Evolutionary conservation across 2,329 filamentous ascomycete genomes (phyloP).

Genomic region (Penicillium rolfsii): DNA sequence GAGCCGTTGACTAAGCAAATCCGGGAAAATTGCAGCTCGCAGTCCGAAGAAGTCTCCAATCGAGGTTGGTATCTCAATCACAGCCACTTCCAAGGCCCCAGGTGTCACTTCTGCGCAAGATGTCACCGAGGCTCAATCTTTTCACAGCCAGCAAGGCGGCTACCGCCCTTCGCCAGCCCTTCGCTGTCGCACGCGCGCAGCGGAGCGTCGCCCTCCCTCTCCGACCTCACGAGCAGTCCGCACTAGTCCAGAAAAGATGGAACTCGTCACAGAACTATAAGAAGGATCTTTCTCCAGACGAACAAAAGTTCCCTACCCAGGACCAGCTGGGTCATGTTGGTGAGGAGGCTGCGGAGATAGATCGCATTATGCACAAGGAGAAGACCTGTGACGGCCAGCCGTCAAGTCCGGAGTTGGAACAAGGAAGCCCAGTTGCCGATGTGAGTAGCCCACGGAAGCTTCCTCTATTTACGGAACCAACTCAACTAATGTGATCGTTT

Average conservation of each 20-base stretch:
- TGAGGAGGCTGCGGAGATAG: constrained; percentile 66
- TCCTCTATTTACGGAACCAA: background rate
- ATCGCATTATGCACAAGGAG: constrained; percentile 57
- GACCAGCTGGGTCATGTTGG: constrained; percentile 62
- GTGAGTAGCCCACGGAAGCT: constrained; percentile 44
- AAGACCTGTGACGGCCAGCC: constrained; percentile 48
- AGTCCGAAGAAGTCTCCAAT: constrained; percentile 18
- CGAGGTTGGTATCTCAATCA: constrained; percentile 13
- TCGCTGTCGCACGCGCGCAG: constrained; percentile 27
- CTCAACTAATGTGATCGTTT: background rate
- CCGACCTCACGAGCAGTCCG: constrained; percentile 23
- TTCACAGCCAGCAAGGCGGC: constrained; percentile 43
- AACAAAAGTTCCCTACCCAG: constrained; percentile 53
- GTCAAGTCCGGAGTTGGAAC: constrained; percentile 60
- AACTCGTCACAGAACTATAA: constrained; percentile 40
- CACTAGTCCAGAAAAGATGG: constrained; percentile 34
- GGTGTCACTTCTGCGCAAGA: constrained; percentile 33
- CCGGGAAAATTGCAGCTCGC: constrained; percentile 28
- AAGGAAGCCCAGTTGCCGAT: constrained; percentile 69
- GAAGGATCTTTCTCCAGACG: constrained; percentile 33
- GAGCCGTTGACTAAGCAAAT: constrained; percentile 25
- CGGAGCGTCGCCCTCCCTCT: constrained; percentile 31
- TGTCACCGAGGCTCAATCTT: constrained; percentile 61
- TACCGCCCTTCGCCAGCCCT: constrained; percentile 37
- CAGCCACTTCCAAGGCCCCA: constrained; percentile 3